Evolutionary conservation across 1,284 basidiomycete genomes (phyloP).

Genomic region (Ustilago trichophora): DNA sequence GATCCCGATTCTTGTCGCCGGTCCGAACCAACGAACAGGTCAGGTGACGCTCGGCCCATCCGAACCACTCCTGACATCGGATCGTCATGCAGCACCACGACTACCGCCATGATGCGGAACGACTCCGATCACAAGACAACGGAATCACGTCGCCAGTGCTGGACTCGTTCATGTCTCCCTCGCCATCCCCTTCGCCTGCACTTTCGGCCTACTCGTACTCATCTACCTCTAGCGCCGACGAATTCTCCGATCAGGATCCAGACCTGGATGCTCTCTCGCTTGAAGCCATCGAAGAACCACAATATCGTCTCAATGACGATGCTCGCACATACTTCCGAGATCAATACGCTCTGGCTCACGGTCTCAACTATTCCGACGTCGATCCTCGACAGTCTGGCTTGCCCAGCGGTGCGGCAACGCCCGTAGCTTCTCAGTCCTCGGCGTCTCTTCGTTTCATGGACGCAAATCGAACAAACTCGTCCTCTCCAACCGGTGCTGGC

Average conservation of each 20-base stretch:
- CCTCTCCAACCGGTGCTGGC: slow-evolving; percentile 11
- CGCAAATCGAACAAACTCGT: background rate
- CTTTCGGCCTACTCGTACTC: slow-evolving; percentile 50
- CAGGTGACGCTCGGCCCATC: too few relatives aligned
- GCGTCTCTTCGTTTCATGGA: slow-evolving; percentile 16
- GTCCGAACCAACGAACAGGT: too few relatives aligned
- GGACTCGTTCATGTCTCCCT: slow-evolving; percentile 28
- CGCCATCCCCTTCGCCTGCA: slow-evolving; percentile 45
- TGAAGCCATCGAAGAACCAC: slow-evolving; percentile 48
- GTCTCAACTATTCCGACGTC: slow-evolving; percentile 7
- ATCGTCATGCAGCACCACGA: slow-evolving; percentile 15
- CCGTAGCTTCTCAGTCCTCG: slow-evolving; percentile 32
- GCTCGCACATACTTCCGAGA: background rate
- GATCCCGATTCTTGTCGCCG: too few relatives aligned
- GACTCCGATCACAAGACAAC: slow-evolving; percentile 6
- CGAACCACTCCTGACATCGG: too few relatives aligned
- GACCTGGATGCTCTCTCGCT: slow-evolving; percentile 45
- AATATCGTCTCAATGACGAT: slow-evolving; percentile 20
- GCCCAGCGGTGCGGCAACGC: slow-evolving; percentile 36
- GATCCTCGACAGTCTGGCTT: slow-evolving; percentile 26
- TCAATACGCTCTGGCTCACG: background rate
- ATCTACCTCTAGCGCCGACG: slow-evolving; percentile 32
- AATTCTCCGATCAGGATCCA: slow-evolving; percentile 38
- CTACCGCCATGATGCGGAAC: slow-evolving; percentile 9
- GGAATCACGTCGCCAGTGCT: slow-evolving; percentile 11